Conservation (phyloP, 768 basidiomycete genomes). For the Amanita exitialis region DNA sequence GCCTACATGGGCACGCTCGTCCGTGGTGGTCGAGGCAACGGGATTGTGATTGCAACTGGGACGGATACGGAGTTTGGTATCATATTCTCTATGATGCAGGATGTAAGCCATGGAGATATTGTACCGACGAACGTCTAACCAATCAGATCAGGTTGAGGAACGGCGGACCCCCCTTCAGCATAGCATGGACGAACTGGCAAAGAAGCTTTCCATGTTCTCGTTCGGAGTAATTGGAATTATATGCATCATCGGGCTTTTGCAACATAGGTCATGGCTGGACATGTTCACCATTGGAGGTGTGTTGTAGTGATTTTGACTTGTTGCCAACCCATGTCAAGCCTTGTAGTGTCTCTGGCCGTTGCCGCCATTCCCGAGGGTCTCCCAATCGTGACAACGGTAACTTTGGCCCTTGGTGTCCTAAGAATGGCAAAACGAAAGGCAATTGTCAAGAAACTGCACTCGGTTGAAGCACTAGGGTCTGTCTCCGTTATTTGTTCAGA, state of each 20-base stretch:
- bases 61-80: constrained; percentile 89
- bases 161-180: constrained; percentile 87
- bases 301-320: constrained; percentile 12
- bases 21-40: constrained; percentile 76
- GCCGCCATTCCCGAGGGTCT: constrained; percentile 96
- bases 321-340: not conserved
- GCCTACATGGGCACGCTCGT: constrained; percentile 97
- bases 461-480: constrained; percentile 87
- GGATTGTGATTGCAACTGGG: constrained; percentile 84
- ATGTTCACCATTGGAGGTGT: constrained; percentile 99
- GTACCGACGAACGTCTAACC: constrained; percentile 22
- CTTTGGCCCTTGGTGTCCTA: constrained; percentile 87
- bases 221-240: constrained; percentile 95
- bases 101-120: constrained; percentile 35
- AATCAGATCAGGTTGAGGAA: constrained; percentile 49
- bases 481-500: constrained; percentile 98
- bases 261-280: constrained; percentile 83
- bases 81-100: constrained; percentile 98
- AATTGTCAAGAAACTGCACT: constrained; percentile 94
- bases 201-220: constrained; percentile 81
- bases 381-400: constrained; percentile 96
- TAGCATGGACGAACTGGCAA: constrained; percentile 94
- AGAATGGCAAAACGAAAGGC: constrained; percentile 93
- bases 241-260: constrained; percentile 80
- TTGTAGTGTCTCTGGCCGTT: constrained; percentile 88